Percentiles rank a stretch among this genome's conserved stretches.
phyloP scores from a whole-genome alignment of 192 early-diverging fungal species.

The Coemansia sp. region DNA sequence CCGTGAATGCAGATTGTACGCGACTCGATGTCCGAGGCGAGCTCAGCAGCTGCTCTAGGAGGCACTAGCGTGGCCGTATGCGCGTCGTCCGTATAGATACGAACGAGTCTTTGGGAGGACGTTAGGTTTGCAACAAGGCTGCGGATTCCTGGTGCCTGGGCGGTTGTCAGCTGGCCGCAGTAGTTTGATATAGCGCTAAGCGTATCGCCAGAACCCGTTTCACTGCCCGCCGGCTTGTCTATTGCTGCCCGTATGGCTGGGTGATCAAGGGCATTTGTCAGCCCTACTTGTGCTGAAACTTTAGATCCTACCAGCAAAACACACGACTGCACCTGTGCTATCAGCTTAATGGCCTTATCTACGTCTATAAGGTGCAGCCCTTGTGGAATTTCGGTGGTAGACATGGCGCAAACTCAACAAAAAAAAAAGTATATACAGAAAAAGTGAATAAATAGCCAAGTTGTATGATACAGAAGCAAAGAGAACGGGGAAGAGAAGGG shows the following conservation, averaged over 20 bases:
- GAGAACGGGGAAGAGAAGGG: neutral
- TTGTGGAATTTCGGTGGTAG: neutral
- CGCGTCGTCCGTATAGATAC: constrained; percentile 30
- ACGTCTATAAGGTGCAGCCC: neutral
- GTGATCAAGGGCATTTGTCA: constrained; percentile 1
- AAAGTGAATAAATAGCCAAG: neutral
- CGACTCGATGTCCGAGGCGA: constrained; percentile 14
- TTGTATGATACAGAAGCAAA: constrained; percentile 6
- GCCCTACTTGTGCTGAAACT: constrained; percentile 6
- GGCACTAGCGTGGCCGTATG: constrained; percentile 14
- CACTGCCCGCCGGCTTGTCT: no score
- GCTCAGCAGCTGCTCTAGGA: constrained; percentile 6
- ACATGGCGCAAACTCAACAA: no score
- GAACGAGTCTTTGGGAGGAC: constrained; percentile 10
- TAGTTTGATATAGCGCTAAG: constrained; percentile 25
- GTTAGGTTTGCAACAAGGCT: constrained; percentile 13
- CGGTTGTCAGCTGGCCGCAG: constrained; percentile 20
- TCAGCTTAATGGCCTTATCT: neutral
- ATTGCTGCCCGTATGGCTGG: no score
- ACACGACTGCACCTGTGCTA: constrained; percentile 25
- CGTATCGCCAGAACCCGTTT: neutral
- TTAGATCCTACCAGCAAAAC: constrained; percentile 25
- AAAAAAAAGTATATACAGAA: constrained; percentile 3
- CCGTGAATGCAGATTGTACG: constrained; percentile 25
- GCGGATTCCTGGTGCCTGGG: constrained; percentile 5